Percentiles rank a stretch among this genome's conserved stretches.
Conservation (phyloP, 208 protist species). For the Wallacemonas sp. region DNA sequence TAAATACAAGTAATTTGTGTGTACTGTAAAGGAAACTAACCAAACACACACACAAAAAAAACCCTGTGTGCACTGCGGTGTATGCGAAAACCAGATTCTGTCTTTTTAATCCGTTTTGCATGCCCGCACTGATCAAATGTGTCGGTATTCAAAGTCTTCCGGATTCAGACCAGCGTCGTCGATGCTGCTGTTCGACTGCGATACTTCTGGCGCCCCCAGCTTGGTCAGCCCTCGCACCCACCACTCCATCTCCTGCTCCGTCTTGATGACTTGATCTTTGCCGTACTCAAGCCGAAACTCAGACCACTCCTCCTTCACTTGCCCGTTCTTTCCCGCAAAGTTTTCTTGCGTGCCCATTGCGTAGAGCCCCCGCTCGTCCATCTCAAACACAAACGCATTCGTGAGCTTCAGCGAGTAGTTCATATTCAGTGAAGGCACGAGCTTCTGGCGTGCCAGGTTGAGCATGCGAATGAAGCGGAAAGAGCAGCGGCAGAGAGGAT, state of each 20-base stretch:
- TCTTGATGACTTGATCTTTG: constrained; percentile 75
- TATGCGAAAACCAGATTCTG: too few relatives aligned
- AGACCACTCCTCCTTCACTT: constrained; percentile 74
- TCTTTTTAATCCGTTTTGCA: too few relatives aligned
- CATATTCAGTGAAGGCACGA: constrained; percentile 88
- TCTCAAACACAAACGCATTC: constrained; percentile 86
- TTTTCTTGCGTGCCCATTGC: constrained; percentile 89
- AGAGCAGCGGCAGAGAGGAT: constrained; percentile 72
- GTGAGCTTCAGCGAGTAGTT: constrained; percentile 88
- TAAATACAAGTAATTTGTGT: too few relatives aligned
- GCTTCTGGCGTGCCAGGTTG: constrained; percentile 81
- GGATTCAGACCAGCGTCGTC: constrained; percentile 78
- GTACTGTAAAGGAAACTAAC: too few relatives aligned
- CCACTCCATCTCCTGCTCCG: constrained; percentile 91
- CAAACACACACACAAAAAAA: too few relatives aligned
- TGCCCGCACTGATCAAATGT: constrained; percentile 44
- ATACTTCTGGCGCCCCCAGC: constrained; percentile 81
- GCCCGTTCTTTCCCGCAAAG: constrained; percentile 43
- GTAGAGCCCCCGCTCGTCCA: constrained; percentile 78
- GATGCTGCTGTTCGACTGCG: constrained; percentile 77
- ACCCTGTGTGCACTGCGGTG: too few relatives aligned
- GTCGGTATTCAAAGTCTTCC: constrained; percentile 83
- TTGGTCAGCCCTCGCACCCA: constrained; percentile 84
- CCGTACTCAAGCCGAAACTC: constrained; percentile 85
- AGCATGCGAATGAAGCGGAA: constrained; percentile 83